These are phyloP conservation scores for Mycena floridula DNA, from an alignment of 768 basidiomycete genomes.

Conservation along the genomic window DNA sequence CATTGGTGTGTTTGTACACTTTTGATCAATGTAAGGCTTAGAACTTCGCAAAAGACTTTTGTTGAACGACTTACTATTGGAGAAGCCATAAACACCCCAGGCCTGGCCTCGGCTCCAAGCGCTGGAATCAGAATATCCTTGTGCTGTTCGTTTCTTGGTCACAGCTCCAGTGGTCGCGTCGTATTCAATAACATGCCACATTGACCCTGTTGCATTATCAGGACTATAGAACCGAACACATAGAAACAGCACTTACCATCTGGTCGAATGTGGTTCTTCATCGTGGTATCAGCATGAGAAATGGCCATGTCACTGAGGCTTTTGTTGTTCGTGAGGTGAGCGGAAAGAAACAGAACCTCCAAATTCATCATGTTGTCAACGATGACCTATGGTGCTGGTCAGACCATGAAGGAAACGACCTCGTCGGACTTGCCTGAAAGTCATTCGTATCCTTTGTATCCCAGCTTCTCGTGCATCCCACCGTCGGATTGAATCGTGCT, in stretches of 20 bases:
- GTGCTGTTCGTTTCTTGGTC: conserved; percentile 25
- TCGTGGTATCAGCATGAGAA: conserved; percentile 60
- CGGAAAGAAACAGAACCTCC: conserved; percentile 57
- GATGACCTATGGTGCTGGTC: conserved; percentile 45
- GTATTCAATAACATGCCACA: conserved; percentile 39
- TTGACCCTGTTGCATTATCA: conserved; percentile 11
- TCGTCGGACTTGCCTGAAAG: conserved; percentile 37
- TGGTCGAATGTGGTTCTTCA: conserved; percentile 56
- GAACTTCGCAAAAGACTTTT: conserved; percentile 56
- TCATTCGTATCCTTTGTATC: conserved; percentile 47
- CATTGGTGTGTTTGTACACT: conserved; percentile 57
- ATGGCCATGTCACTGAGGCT: conserved; percentile 56
- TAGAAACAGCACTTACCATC: conserved; percentile 38
- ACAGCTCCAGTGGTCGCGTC: conserved; percentile 35
- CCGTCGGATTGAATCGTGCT: conserved; percentile 29
- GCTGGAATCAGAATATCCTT: conserved; percentile 34
- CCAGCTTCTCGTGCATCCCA: conserved; percentile 41
- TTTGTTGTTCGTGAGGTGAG: conserved; percentile 50
- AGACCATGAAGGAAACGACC: conserved; percentile 6
- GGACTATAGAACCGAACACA: neutral
- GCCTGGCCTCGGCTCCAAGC: conserved; percentile 43
- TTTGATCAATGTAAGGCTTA: neutral
- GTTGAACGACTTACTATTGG: conserved; percentile 35
- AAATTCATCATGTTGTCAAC: conserved; percentile 83
- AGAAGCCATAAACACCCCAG: conserved; percentile 39